Evolutionary conservation across 2,329 filamentous ascomycete genomes (phyloP), one percentile per base, ranked within the genome.

Genomic region (Tetracladium maxilliforme): DNA sequence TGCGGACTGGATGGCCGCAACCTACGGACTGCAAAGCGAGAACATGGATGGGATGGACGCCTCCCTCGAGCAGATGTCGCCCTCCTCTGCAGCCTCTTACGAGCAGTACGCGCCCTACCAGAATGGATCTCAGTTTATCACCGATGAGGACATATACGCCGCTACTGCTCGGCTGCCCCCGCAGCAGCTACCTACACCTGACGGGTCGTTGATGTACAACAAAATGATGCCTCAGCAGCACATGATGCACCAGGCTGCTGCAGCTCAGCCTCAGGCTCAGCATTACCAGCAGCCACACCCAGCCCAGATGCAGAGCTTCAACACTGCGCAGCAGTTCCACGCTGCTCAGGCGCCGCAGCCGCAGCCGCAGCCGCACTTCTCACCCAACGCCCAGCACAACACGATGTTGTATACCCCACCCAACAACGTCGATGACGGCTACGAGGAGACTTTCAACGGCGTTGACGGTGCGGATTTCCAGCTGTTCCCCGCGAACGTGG

Each of bases 361-460:
- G 29, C 30, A 9, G 23, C 26, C 26, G 23, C 18, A 22, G 18
- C 51, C 59, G 14, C 73, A 80, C 32, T 64, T 82, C 32, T 83
- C 77, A 4, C 75, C 76, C 7, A 59, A 61, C 27, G 77, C 72
- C 5, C 75, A 81, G 38, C 62, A 65, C 18, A 72, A 76, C 31
- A 54, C 70, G 2, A 78, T 80, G 53, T 61, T 82, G 16, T 77
- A 63, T 48, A 77, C 76, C 7, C 71, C 77, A 23, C 61, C 61
- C 21, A 54, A 56, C 11, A 64, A 69, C 14, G 58, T 70, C 14
- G 76, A 83, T 31, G 75, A 82, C 39, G 64, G 62, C 19, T 78
- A 71, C 36, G 64, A 68, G 20, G 71, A 74, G 4, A 40, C 43
- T 15, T 49, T 52, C 16, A 51, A 49, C 23, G 51, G 44, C n/a